Percentiles rank a stretch among this genome's conserved stretches.
phyloP scores from a whole-genome alignment of 352 stramenopile species.

The Globisporangium sylvaticum region DNA sequence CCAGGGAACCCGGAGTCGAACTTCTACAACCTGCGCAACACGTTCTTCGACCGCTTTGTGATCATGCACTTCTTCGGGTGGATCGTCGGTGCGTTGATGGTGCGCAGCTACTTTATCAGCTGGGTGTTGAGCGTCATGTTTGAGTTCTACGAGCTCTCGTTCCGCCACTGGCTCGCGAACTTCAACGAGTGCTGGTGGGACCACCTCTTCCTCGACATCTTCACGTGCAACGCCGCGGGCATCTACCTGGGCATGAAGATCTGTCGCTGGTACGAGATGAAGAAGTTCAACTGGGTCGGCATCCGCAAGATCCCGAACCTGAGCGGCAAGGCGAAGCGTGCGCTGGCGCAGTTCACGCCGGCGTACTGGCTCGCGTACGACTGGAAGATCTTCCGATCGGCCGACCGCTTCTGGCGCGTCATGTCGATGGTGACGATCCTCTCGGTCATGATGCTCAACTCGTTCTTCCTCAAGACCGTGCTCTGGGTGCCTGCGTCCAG shows the following conservation, averaged over 20 bases:
- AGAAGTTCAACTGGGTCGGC: conserved; percentile 87
- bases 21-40: conserved; percentile 76
- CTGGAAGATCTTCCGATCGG: conserved; percentile 93
- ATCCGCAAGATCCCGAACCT: conserved; percentile 84
- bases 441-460: conserved; percentile 94
- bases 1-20: conserved; percentile 77
- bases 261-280: conserved; percentile 84
- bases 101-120: conserved; percentile 79
- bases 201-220: conserved; percentile 91
- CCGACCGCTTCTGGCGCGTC: conserved; percentile 87
- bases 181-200: conserved; percentile 97
- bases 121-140: conserved; percentile 85
- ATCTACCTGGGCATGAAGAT: conserved; percentile 89
- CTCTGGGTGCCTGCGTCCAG: conserved; percentile 86
- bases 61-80: conserved; percentile 90
- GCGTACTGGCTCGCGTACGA: conserved; percentile 90
- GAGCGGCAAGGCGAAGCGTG: conserved; percentile 73
- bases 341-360: conserved; percentile 87
- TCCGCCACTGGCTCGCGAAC: conserved; percentile 90
- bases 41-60: conserved; percentile 86
- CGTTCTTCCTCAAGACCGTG: conserved; percentile 94
- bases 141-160: conserved; percentile 86
- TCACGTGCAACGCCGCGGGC: conserved; percentile 91
- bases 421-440: conserved; percentile 89
- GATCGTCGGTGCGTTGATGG: conserved; percentile 86